phyloP scores from a whole-genome alignment of 805 yeast genomes.

The Babjeviella inositovora region DNA sequence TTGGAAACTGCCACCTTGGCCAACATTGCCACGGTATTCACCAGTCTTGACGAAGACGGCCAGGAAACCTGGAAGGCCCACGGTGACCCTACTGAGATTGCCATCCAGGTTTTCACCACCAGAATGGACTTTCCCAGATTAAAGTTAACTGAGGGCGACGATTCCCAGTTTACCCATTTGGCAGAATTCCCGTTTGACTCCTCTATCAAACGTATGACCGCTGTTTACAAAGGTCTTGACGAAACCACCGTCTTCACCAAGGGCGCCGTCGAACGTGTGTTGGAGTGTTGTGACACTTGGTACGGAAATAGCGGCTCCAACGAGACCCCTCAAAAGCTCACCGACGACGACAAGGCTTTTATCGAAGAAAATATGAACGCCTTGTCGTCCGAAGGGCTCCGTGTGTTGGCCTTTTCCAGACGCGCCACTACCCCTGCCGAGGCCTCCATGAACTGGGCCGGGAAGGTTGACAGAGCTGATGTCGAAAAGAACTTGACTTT shows the following conservation, averaged over 20 bases:
- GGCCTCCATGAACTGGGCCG: conserved; percentile 10
- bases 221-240: conserved; percentile 23
- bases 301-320: conserved; percentile 14
- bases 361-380: conserved; percentile 42
- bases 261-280: conserved; percentile 65
- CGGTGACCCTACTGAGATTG: conserved; percentile 86
- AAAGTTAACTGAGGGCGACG: conserved; percentile 18
- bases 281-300: conserved; percentile 41
- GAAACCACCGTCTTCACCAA: conserved; percentile 30
- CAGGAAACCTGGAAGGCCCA: conserved; percentile 53
- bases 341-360: conserved; percentile 16
- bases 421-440: conserved; percentile 11
- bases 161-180: conserved; percentile 20
- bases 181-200: conserved; percentile 68
- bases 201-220: conserved; percentile 56
- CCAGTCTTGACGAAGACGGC: conserved; percentile 22
- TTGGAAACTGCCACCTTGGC: conserved; percentile 58
- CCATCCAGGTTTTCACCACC: conserved; percentile 63
- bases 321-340: conserved; percentile 18
- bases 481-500: conserved; percentile 41
- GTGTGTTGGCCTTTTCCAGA: conserved; percentile 61
- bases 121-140: conserved; percentile 37
- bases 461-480: conserved; percentile 16
- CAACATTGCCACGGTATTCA: conserved; percentile 55
- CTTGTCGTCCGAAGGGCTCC: conserved; percentile 47